Evolutionary conservation across 2,329 filamentous ascomycete species (phyloP).

Genomic region (Waltergamsia citrina): DNA sequence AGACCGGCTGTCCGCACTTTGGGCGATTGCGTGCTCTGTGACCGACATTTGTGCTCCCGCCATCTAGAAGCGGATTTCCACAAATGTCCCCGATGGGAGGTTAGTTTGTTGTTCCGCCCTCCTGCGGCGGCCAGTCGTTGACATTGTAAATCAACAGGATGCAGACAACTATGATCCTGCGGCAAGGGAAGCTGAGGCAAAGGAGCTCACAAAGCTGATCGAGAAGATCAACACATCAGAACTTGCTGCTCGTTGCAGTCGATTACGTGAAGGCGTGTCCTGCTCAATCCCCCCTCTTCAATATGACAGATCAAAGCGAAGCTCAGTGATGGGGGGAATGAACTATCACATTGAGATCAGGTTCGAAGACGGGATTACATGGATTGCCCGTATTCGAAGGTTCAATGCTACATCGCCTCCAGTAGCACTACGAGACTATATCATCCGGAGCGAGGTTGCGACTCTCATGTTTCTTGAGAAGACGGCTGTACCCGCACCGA

Average conservation of each 20-base stretch:
- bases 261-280: constrained; percentile 20
- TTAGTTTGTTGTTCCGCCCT: constrained; percentile 11
- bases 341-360: constrained; percentile 31
- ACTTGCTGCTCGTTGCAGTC: constrained; percentile 23
- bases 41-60: constrained; percentile 23
- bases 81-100: constrained; percentile 25
- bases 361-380: constrained; percentile 31
- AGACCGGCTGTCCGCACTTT: constrained; percentile 21
- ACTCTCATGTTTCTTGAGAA: constrained; percentile 27
- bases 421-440: constrained; percentile 18
- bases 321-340: constrained; percentile 31
- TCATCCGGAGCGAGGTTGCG: constrained; percentile 28
- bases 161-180: constrained; percentile 21
- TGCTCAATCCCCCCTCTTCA: constrained; percentile 23
- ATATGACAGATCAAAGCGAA: constrained; percentile 22
- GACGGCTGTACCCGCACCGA: constrained; percentile 24
- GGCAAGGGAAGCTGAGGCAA: constrained; percentile 19
- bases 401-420: constrained; percentile 29
- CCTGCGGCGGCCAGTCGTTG: constrained; percentile 6
- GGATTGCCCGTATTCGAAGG: constrained; percentile 31
- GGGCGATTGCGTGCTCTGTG: constrained; percentile 27
- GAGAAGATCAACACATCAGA: constrained; percentile 22
- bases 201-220: constrained; percentile 22
- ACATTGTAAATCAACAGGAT: constrained; percentile 17
- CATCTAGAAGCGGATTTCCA: constrained; percentile 22